Percentiles rank a stretch among this genome's conserved stretches.
Conservation (phyloP, 2,329 filamentous ascomycete genomes). For the Stemphylium vesicarium region DNA sequence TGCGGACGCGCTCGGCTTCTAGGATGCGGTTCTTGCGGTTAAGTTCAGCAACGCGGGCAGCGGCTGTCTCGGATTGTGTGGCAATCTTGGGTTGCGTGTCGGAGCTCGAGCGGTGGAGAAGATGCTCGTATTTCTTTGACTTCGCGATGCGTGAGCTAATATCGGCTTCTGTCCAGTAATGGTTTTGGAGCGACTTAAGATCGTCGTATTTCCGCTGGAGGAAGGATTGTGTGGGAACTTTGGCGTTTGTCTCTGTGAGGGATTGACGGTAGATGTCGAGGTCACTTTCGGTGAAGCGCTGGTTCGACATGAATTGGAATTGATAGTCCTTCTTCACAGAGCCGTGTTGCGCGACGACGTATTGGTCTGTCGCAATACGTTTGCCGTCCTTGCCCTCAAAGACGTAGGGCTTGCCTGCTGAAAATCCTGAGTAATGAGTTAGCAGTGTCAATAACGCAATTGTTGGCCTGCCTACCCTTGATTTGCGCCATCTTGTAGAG, state of each 20-base stretch:
- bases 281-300: conserved; percentile 82
- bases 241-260: conserved; percentile 70
- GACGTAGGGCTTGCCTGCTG: conserved; percentile 80
- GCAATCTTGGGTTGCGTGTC: conserved; percentile 64
- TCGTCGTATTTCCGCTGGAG: conserved; percentile 76
- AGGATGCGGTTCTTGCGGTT: conserved; percentile 84
- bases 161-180: conserved; percentile 82
- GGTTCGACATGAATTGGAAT: conserved; percentile 89
- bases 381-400: conserved; percentile 77
- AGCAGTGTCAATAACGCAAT: conserved; percentile 19
- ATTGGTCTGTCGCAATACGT: conserved; percentile 82
- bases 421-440: conserved; percentile 66
- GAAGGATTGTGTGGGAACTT: conserved; percentile 73
- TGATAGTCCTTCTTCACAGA: conserved; percentile 84
- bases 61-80: conserved; percentile 67
- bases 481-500: conserved; percentile 89
- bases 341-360: conserved; percentile 80
- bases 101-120: conserved; percentile 70
- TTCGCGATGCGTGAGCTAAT: conserved; percentile 79
- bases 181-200: conserved; percentile 79
- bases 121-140: conserved; percentile 57
- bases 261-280: conserved; percentile 80
- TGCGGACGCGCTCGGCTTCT: conserved; percentile 89
- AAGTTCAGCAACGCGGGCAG: conserved; percentile 81
- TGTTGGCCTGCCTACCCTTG: conserved; percentile 66